A percentile compares a stretch with the other conserved stretches of the same genome.
These are phyloP conservation scores for Pulicaria dysenterica DNA, from an alignment of 129 eudicot species.

Conservation along the genomic window DNA sequence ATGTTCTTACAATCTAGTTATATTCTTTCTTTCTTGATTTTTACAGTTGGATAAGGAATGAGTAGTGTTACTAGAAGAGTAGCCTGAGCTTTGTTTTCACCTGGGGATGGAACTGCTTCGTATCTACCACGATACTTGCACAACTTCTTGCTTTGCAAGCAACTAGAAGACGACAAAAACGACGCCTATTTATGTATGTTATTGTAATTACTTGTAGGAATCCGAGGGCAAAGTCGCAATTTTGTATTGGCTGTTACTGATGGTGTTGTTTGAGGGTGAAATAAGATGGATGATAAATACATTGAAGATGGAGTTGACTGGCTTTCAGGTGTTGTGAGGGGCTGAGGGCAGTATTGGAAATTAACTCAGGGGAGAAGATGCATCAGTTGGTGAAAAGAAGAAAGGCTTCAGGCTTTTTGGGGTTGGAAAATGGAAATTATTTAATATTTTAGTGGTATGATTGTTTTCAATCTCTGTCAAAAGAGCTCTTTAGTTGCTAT, in stretches of 20 bases:
- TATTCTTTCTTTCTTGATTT: not conserved
- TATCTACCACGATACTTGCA: slow-evolving; percentile 40
- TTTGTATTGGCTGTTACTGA: not conserved
- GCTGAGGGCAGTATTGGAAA: too few relatives aligned
- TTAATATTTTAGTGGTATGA: not conserved
- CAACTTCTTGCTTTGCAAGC: slow-evolving; percentile 30
- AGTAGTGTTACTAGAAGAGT: slow-evolving; percentile 55
- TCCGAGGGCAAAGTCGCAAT: not conserved
- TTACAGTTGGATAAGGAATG: slow-evolving; percentile 39
- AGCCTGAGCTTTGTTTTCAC: slow-evolving; percentile 63
- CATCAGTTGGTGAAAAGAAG: not conserved
- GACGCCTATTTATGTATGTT: not conserved
- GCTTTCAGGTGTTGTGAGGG: too few relatives aligned
- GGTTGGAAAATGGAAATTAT: not conserved
- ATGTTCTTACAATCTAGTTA: slow-evolving; percentile 10
- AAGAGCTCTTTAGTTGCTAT: too few relatives aligned
- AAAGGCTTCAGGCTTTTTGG: slow-evolving; percentile 17
- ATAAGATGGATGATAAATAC: too few relatives aligned
- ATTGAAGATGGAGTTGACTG: too few relatives aligned
- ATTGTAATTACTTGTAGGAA: not conserved
- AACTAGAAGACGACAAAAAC: not conserved
- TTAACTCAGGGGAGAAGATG: not conserved
- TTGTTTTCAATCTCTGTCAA: not conserved
- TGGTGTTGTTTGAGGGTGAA: not conserved
- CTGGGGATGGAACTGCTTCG: slow-evolving; percentile 59